Conservation (phyloP, 1,284 basidiomycete species). For the Papiliotrema flavescens region DNA sequence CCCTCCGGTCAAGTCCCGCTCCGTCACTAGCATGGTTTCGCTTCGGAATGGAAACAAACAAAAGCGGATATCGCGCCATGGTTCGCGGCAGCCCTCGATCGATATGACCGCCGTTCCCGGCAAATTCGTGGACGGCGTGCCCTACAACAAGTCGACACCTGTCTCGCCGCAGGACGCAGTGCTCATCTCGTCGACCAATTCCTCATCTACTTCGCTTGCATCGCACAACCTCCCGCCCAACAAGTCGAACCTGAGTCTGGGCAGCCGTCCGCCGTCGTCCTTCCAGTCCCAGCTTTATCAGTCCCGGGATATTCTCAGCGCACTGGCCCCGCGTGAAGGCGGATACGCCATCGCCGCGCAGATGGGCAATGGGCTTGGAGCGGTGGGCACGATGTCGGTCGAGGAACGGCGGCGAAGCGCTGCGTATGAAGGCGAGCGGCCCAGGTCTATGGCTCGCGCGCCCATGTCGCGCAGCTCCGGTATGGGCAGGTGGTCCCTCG, state of each 20-base stretch:
- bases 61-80: conserved; percentile 8
- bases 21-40: conserved; percentile 30
- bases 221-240: conserved; percentile 29
- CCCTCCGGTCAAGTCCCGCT: conserved; percentile 29
- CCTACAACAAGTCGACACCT: conserved; percentile 13
- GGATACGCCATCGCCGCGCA: conserved; percentile 48
- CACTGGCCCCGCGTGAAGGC: conserved; percentile 45
- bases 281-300: conserved; percentile 17
- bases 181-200: conserved; percentile 36
- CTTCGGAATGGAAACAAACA: conserved; percentile 4
- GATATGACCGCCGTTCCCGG: conserved; percentile 6
- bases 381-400: conserved; percentile 18
- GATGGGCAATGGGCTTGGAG: conserved; percentile 29
- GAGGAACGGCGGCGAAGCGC: conserved; percentile 31
- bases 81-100: conserved; percentile 14
- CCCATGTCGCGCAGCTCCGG: conserved; percentile 37
- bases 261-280: conserved; percentile 25
- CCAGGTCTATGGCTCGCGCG: conserved; percentile 17
- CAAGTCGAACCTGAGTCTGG: conserved; percentile 30
- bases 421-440: conserved; percentile 10
- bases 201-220: conserved; percentile 36
- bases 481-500: conserved; percentile 44
- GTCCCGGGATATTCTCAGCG: conserved; percentile 39
- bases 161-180: conserved; percentile 14
- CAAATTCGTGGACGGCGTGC: neutral